Base-by-base conservation (phyloP, 345 rosid species). In the Heritiera fomes region DNA sequence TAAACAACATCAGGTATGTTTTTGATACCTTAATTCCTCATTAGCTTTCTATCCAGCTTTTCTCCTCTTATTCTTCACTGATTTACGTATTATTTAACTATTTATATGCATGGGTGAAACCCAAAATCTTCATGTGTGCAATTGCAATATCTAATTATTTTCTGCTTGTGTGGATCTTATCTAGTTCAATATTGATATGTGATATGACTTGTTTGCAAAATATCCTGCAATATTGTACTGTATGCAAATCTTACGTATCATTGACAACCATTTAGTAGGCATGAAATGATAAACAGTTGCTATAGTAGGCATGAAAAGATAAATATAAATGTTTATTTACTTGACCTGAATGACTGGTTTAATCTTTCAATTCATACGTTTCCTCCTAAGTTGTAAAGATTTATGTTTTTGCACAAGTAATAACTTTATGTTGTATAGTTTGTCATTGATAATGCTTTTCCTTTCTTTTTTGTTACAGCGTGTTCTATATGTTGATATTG, bases 401-500 rank as follows among this genome's bases (percentile, higher is more conserved):
- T 58, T 17, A 17, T 60, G 53, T 41, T 52, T 41, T n/a, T 40
- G 8, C n/a, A 6, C n/a, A 17, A 47, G 52, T n/a, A 76, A 11
- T 23, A 20, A 13, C 20, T 38, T 68, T 32, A 30, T 52, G 3
- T 32, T 1, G 18, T 43, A 30, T 40, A 18, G n/a, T 52, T 56
- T 77, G 15, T 76, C 15, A 40, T 40, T 34, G 43, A 64, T 77
- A 20, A 73, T 15, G 53, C 63, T 58, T 56, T 66, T 63, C 68
- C 73, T 79, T 69, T 58, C 18, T 46, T 72, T 72, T 52, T 70
- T 71, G 56, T 45, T 82, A 79, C 83, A 88, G 91, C 93, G 90
- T 64, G 95, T 88, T 78, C 80, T 91, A 8, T 87, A 91, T 75
- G 93, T 91, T 17, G 94, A 91, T 81, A 91, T 88, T 45, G 92